A percentile compares a stretch with the other conserved stretches of the same genome.
phyloP scores from a whole-genome alignment of 768 basidiomycete species.

The Trametes punicea region DNA sequence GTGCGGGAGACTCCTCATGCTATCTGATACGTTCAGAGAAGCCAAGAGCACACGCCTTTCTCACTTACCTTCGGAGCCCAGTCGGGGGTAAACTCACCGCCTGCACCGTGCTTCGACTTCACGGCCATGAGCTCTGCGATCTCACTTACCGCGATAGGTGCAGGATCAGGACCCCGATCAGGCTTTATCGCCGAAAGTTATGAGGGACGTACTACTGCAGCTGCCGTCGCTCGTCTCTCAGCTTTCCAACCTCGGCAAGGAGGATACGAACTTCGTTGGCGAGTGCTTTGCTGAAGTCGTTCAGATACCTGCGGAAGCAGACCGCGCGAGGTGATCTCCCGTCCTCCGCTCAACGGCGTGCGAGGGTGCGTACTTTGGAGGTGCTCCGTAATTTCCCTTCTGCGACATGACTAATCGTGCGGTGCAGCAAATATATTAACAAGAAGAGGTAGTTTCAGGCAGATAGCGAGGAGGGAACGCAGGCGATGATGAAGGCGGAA shows the following conservation, averaged over 20 bases:
- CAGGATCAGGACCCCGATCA: neutral
- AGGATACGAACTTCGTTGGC: conserved; percentile 60
- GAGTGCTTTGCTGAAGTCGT: conserved; percentile 62
- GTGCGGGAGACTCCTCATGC: conserved; percentile 26
- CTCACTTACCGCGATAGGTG: conserved; percentile 45
- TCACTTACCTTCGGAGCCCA: conserved; percentile 61
- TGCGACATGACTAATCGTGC: conserved; percentile 13
- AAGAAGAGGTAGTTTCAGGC: neutral
- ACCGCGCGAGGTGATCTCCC: conserved; percentile 11
- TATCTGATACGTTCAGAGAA: conserved; percentile 27
- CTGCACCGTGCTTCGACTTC: conserved; percentile 78
- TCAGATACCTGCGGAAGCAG: conserved; percentile 41
- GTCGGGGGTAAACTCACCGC: conserved; percentile 73
- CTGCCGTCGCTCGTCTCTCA: conserved; percentile 55
- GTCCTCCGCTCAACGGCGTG: conserved; percentile 1
- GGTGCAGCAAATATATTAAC: neutral
- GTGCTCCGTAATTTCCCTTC: conserved; percentile 18
- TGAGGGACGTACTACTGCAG: conserved; percentile 48
- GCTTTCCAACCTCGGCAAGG: conserved; percentile 56
- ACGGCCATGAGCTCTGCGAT: conserved; percentile 82
- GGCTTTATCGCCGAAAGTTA: neutral
- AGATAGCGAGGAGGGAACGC: neutral
- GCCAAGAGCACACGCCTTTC: neutral
- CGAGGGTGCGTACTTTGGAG: conserved; percentile 17
- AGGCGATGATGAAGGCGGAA: conserved; percentile 1